Evolutionary conservation across 306 rosid genomes (phyloP).

Genomic region (Hippophae tibetana): DNA sequence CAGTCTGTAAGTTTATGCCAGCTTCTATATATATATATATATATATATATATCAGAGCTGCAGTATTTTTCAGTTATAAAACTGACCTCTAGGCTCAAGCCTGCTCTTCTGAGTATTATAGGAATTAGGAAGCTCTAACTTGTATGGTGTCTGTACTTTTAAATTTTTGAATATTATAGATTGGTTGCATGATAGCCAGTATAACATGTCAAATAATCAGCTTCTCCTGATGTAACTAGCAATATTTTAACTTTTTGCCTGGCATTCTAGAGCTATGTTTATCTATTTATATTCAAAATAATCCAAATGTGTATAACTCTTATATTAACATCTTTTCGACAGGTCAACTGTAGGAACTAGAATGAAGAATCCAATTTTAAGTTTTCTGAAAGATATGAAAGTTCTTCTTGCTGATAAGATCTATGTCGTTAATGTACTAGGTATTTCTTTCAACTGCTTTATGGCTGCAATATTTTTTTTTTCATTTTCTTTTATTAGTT

Average conservation of each 20-base stretch:
- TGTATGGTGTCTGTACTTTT: too few species aligned
- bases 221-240: background rate
- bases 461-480: background rate
- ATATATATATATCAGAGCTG: too few species aligned
- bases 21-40: too few species aligned
- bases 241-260: background rate
- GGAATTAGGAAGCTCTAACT: too few species aligned
- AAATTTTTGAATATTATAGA: background rate
- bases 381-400: conserved; percentile 52
- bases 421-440: conserved; percentile 58
- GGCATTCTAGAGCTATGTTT: background rate
- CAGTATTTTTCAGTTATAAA: too few species aligned
- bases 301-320: conserved; percentile 2
- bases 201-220: background rate
- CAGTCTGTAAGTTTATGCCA: too few species aligned
- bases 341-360: conserved; percentile 27
- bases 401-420: conserved; percentile 56
- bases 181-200: background rate
- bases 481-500: background rate
- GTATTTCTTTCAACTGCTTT: conserved; percentile 35
- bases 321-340: conserved; percentile 15
- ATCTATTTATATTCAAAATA: background rate
- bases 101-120: too few species aligned
- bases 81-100: too few species aligned
- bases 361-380: conserved; percentile 23